Evolutionary conservation across 1,139 yeast species (phyloP).

Genomic region (Kluyveromyces sp.): DNA sequence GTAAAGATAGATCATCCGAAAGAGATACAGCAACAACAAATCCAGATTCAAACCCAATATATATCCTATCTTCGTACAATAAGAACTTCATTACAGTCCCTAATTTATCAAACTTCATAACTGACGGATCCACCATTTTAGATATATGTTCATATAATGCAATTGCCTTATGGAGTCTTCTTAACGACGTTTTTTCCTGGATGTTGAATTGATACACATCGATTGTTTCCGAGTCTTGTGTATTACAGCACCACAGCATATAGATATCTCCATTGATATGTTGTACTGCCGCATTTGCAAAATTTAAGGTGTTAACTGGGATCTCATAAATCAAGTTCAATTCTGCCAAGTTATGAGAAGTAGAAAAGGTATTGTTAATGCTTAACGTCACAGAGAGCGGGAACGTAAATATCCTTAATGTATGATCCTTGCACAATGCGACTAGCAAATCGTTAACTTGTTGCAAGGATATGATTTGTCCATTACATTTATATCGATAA

Average conservation of each 20-base stretch:
- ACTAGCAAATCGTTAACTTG: slow-evolving; percentile 9
- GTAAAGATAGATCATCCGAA: background rate
- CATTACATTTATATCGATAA: slow-evolving; percentile 5
- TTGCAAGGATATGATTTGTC: slow-evolving; percentile 16
- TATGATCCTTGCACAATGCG: slow-evolving; percentile 23
- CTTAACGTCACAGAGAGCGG: background rate
- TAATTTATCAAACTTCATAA: slow-evolving; percentile 14
- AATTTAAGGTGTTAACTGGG: slow-evolving; percentile 28
- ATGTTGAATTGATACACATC: slow-evolving; percentile 23
- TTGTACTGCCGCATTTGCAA: slow-evolving; percentile 22
- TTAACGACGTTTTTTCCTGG: slow-evolving; percentile 15
- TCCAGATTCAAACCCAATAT: slow-evolving; percentile 27
- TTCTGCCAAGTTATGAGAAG: background rate
- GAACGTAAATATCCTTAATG: slow-evolving; percentile 17
- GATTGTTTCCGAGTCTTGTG: slow-evolving; percentile 23
- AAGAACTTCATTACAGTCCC: slow-evolving; percentile 27
- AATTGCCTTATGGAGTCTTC: slow-evolving; percentile 16
- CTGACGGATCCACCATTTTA: slow-evolving; percentile 2
- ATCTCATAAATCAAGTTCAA: slow-evolving; percentile 19
- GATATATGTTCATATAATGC: slow-evolving; percentile 14
- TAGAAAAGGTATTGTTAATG: background rate
- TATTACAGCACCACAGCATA: slow-evolving; percentile 24
- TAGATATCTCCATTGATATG: slow-evolving; percentile 7
- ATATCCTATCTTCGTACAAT: slow-evolving; percentile 10
- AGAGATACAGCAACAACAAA: slow-evolving; percentile 19